A percentile compares a stretch with the other conserved stretches of the same genome.
These are phyloP conservation scores for Acer saccharum DNA, from an alignment of 345 rosid species.

Conservation along the genomic window DNA sequence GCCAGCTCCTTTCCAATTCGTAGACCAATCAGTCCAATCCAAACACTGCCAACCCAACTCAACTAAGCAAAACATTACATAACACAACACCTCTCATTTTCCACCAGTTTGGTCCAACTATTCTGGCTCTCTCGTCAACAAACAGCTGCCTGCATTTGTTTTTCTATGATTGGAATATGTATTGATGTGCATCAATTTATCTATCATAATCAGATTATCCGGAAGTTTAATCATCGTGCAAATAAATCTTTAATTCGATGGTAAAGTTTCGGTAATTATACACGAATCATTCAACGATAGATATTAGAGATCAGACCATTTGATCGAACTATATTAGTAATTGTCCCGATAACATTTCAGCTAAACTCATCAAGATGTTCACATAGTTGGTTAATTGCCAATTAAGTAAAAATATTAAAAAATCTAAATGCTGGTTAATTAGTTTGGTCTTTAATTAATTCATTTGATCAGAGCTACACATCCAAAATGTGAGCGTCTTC, in stretches of 20 bases:
- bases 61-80: neutral
- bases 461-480: neutral
- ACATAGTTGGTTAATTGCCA: too few species aligned
- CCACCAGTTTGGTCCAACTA: neutral
- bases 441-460: neutral
- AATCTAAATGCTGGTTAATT: neutral
- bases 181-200: neutral
- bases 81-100: neutral
- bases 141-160: neutral
- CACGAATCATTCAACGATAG: neutral
- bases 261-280: too few species aligned
- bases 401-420: too few species aligned
- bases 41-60: conserved; percentile 4
- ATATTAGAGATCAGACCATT: neutral
- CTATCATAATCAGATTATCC: neutral
- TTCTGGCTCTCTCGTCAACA: neutral
- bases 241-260: neutral
- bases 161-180: neutral
- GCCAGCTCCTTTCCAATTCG: neutral
- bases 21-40: neutral
- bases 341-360: too few species aligned
- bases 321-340: neutral
- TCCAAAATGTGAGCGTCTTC: neutral
- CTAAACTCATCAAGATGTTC: too few species aligned
- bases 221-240: too few species aligned